Conservation (phyloP, 495 filamentous ascomycete genomes). For the Lindgomyces ingoldianus region DNA sequence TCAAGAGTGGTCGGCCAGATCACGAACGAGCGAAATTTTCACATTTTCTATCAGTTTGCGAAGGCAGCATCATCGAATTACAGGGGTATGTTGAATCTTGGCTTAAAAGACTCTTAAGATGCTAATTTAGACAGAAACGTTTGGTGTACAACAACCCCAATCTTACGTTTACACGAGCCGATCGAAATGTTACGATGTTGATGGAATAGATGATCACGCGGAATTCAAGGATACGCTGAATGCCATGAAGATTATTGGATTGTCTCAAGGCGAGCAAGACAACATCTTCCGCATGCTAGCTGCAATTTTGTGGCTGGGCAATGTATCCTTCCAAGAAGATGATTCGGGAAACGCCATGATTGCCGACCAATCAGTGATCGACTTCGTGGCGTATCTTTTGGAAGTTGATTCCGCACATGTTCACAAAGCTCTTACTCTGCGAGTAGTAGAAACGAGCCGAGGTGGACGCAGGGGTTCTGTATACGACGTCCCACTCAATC, state of each 20-base stretch:
- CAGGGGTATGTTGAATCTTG: conserved; percentile 53
- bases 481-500: conserved; percentile 91
- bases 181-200: conserved; percentile 91
- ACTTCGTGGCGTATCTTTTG: conserved; percentile 91
- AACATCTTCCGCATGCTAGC: conserved; percentile 96
- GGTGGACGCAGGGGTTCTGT: conserved; percentile 77
- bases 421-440: conserved; percentile 83
- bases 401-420: conserved; percentile 81
- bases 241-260: conserved; percentile 92
- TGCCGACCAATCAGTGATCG: conserved; percentile 81
- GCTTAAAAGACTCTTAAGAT: background rate
- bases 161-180: conserved; percentile 93
- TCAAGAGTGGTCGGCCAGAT: conserved; percentile 95
- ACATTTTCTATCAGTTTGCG: conserved; percentile 99
- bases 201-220: conserved; percentile 84
- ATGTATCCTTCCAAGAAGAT: conserved; percentile 83
- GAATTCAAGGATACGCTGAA: conserved; percentile 92
- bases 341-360: conserved; percentile 87
- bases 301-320: conserved; percentile 91
- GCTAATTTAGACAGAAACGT: conserved; percentile 55
- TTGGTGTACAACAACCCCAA: conserved; percentile 86
- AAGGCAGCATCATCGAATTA: conserved; percentile 89
- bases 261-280: conserved; percentile 87
- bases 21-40: conserved; percentile 93
- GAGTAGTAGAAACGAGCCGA: conserved; percentile 84